phyloP scores from a whole-genome alignment of 257 asterid species.

The Verbascum thapsus region DNA sequence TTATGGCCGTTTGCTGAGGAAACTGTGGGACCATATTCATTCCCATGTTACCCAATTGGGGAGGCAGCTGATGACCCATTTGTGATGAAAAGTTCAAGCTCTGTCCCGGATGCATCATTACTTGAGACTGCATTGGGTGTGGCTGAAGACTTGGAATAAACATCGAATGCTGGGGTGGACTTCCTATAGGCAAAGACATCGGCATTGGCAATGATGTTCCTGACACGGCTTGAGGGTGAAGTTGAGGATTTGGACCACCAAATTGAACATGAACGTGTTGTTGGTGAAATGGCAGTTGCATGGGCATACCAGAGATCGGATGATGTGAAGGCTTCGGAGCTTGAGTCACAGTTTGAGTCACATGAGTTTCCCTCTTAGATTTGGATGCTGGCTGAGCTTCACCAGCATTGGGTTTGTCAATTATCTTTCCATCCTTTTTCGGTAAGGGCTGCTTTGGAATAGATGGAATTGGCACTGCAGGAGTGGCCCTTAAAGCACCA shows the following conservation, averaged over 20 bases:
- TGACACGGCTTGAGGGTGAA: conserved; percentile 66
- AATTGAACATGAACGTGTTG: conserved; percentile 60
- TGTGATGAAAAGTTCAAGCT: conserved; percentile 60
- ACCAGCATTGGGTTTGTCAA: conserved; percentile 46
- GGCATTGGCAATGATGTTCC: conserved; percentile 53
- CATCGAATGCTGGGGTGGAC: conserved; percentile 64
- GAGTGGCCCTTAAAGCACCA: conserved; percentile 46
- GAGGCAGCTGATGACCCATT: conserved; percentile 62
- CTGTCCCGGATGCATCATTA: conserved; percentile 76
- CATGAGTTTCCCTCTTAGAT: conserved; percentile 56
- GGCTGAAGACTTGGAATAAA: conserved; percentile 69
- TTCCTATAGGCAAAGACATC: conserved; percentile 60
- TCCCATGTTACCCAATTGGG: conserved; percentile 73
- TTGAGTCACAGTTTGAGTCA: conserved; percentile 51
- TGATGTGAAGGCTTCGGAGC: conserved; percentile 57
- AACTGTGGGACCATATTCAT: conserved; percentile 60
- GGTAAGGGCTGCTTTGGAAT: conserved; percentile 56
- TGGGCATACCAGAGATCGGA: conserved; percentile 51
- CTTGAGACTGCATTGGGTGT: conserved; percentile 73
- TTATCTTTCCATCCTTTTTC: conserved; percentile 52
- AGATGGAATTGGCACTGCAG: conserved; percentile 53
- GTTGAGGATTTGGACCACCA: conserved; percentile 70
- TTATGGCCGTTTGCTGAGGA: conserved; percentile 61
- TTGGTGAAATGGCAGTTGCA: conserved; percentile 61
- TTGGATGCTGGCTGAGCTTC: conserved; percentile 46